Evolutionary conservation across 192 early-diverging fungal genomes (phyloP), one percentile per base, ranked within the genome.

Genomic region (Backusella tuberculispora): DNA sequence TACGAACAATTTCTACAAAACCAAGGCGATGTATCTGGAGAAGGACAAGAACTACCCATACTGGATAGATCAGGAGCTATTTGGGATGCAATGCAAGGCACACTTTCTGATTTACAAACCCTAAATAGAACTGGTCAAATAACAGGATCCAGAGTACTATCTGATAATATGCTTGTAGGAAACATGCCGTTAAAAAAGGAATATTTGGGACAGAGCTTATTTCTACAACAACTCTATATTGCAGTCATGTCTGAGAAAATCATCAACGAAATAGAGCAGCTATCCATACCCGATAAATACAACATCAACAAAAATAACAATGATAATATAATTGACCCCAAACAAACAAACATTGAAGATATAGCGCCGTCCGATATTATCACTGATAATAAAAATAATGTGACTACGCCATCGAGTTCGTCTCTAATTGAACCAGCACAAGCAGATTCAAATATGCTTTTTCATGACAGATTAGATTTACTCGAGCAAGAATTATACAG

Each of bases 391-490:
- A 66, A 40, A 4, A 66, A n/a, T 2, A 66, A 40, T 9, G 19
- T 34, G 8, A 29, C 63, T 5, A 56, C 74, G 0, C 53, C 53
- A 0, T 48, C 34, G 4, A 37, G 65, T 2, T 53, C 43, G 8
- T 48, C 69, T 17, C 21, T 24, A 6, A 66, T 45, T 15, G 66
- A 60, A 42, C 44, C 50, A 26, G 21, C 44, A 3, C 63, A 75
- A 17, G 21, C 53, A 45, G 72, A 74, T 21, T 46, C 65, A 43
- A 67, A 67, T 6, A 76, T 70, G 42, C 17, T 76, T 17, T 63
- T 80, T 26, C 79, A 80, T 44, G 79, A 80, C 56, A 66, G 79
- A 29, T 71, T 80, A 72, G 79, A 80, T 69, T 60, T 65, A 12
- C 66, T 80, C 5, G 79, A 80, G 8, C 79, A 80, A 66, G 71